phyloP scores from a whole-genome alignment of 129 eudicot species.

The Arctium lappa region DNA sequence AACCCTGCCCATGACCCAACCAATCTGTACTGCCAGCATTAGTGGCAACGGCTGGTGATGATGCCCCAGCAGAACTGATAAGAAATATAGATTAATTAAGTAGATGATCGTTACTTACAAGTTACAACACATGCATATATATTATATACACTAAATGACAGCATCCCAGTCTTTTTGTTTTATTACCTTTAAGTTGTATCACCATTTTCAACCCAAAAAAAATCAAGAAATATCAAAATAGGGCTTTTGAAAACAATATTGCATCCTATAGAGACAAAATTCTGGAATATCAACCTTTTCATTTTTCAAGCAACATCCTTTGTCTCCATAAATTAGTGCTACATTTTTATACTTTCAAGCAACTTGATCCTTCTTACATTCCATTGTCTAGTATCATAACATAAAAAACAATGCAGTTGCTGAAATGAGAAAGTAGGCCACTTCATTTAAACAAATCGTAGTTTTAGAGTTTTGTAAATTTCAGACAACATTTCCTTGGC shows the following conservation, averaged over 20 bases:
- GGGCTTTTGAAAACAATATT: neutral
- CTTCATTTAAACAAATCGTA: too few species aligned
- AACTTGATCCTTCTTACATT: neutral
- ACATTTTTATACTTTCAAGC: neutral
- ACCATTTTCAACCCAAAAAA: neutral
- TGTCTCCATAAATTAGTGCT: neutral
- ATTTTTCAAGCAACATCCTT: neutral
- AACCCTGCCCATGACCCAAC: constrained; percentile 72
- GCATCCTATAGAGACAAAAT: neutral
- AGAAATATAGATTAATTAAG: neutral
- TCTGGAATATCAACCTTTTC: neutral
- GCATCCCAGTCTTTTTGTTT: neutral
- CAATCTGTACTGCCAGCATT: constrained; percentile 83
- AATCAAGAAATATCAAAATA: neutral
- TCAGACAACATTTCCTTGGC: neutral
- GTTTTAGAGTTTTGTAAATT: neutral
- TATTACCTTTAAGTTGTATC: neutral
- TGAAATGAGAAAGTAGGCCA: neutral
- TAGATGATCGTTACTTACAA: neutral
- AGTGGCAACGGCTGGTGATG: constrained; percentile 79
- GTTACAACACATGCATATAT: neutral
- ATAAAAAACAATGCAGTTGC: neutral
- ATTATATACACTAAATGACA: neutral
- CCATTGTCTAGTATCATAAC: neutral
- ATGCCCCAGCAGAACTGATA: constrained; percentile 88